These are phyloP conservation scores for Anisodus tanguticus DNA, from an alignment of 257 asterid species.

Conservation along the genomic window DNA sequence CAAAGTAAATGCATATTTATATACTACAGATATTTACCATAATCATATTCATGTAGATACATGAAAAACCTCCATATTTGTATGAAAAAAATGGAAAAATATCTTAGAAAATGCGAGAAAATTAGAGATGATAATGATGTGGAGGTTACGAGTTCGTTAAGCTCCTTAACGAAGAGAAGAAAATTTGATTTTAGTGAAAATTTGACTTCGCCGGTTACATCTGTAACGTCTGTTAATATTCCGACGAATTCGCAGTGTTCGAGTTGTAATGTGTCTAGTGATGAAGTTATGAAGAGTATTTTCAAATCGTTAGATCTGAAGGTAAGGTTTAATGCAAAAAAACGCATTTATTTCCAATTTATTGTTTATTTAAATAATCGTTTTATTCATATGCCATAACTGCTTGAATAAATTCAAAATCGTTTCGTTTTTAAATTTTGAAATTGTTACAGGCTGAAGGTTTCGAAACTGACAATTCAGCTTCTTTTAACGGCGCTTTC, in stretches of 20 bases:
- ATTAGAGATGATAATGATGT: slow-evolving; percentile 40
- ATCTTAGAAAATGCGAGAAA: slow-evolving; percentile 47
- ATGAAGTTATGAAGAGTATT: slow-evolving; percentile 42
- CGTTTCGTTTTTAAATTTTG: slow-evolving; percentile 43
- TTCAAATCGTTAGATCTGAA: slow-evolving; percentile 70
- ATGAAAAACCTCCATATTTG: neutral
- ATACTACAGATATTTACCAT: neutral
- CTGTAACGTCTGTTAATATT: slow-evolving; percentile 38
- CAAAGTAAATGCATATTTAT: slow-evolving; percentile 16
- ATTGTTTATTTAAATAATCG: slow-evolving; percentile 18
- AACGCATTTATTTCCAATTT: slow-evolving; percentile 7
- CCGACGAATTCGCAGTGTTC: slow-evolving; percentile 33
- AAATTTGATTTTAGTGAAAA: slow-evolving; percentile 48
- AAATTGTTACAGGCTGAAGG: slow-evolving; percentile 47
- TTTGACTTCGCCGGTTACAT: slow-evolving; percentile 52
- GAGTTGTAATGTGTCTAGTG: slow-evolving; percentile 38
- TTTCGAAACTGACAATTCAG: slow-evolving; percentile 54
- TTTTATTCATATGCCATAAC: slow-evolving; percentile 26
- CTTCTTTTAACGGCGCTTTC: slow-evolving; percentile 49
- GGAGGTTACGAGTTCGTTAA: slow-evolving; percentile 45
- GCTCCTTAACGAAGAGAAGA: slow-evolving; percentile 54
- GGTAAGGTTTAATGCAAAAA: slow-evolving; percentile 49
- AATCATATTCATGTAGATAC: slow-evolving; percentile 10
- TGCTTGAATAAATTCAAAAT: neutral
- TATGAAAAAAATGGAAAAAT: slow-evolving; percentile 41